Conservation (phyloP, 2,329 filamentous ascomycete species). For the Aureobasidium sp. region DNA sequence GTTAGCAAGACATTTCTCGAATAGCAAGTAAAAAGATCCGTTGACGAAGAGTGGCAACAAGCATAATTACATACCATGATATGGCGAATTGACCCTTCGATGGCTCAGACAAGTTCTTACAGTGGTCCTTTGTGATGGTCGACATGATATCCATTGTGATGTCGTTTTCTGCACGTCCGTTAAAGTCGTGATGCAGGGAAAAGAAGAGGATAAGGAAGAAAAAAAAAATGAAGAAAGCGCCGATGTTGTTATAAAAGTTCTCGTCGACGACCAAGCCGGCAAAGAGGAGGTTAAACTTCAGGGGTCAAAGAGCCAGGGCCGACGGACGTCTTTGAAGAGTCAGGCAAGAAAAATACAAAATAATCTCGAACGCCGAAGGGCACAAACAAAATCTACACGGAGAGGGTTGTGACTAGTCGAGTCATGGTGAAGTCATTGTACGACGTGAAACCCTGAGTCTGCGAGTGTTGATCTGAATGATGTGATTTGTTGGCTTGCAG, state of each 20-base stretch:
- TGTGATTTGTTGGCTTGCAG: not conserved
- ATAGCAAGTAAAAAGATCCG: not conserved
- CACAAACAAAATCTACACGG: too few relatives aligned
- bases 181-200: slow-evolving; percentile 1
- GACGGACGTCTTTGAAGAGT: too few relatives aligned
- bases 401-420: slow-evolving; percentile 8
- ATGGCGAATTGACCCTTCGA: slow-evolving; percentile 20
- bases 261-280: not conserved
- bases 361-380: too few relatives aligned
- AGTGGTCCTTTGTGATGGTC: slow-evolving; percentile 13
- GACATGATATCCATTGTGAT: slow-evolving; percentile 2
- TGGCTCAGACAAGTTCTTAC: slow-evolving; percentile 18
- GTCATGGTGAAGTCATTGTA: slow-evolving; percentile 10
- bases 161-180: not conserved
- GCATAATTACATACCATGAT: slow-evolving; percentile 17
- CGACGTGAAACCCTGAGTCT: not conserved
- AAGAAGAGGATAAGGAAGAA: not conserved
- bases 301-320: too few relatives aligned
- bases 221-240: not conserved
- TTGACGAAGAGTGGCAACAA: not conserved
- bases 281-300: too few relatives aligned
- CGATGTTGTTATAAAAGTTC: not conserved
- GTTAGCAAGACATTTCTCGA: not conserved
- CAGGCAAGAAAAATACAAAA: too few relatives aligned
- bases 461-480: not conserved